Evolutionary conservation across 1,139 yeast species (phyloP).

Genomic region (Hemisphaericaspora subhashii): DNA sequence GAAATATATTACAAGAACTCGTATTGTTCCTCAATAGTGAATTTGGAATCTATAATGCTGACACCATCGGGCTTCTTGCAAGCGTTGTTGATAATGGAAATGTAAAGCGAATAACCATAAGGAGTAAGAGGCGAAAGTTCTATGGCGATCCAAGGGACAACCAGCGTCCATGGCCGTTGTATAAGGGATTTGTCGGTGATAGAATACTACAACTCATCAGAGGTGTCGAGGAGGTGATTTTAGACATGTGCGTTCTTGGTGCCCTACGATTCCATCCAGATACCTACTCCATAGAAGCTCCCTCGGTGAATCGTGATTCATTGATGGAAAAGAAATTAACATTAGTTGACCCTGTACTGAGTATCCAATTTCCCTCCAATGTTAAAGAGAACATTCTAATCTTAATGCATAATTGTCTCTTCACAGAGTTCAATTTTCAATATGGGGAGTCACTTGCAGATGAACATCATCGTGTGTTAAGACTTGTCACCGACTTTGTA

Average conservation of each 20-base stretch:
- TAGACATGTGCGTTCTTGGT: constrained; percentile 17
- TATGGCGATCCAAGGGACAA: constrained; percentile 6
- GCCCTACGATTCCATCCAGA: constrained; percentile 10
- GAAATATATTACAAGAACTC: constrained; percentile 7
- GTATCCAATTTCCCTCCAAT: constrained; percentile 16
- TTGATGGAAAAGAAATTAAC: constrained; percentile 9
- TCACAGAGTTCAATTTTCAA: constrained; percentile 20
- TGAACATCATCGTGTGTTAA: constrained; percentile 27
- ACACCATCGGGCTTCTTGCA: constrained; percentile 18
- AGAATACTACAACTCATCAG: constrained; percentile 8
- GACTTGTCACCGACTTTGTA: constrained; percentile 22
- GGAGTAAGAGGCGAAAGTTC: constrained; percentile 17
- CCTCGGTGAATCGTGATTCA: background rate
- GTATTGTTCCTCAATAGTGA: constrained; percentile 10
- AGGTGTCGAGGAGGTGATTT: constrained; percentile 11
- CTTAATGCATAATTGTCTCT: constrained; percentile 15
- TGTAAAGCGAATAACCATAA: constrained; percentile 16
- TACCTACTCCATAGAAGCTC: background rate
- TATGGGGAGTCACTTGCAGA: constrained; percentile 35
- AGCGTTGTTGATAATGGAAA: constrained; percentile 10
- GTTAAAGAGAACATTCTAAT: constrained; percentile 14
- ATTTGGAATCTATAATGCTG: constrained; percentile 11
- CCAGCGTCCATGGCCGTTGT: constrained; percentile 12
- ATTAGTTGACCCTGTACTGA: constrained; percentile 21
- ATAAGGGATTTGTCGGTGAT: constrained; percentile 11